Conservation (phyloP, 306 rosid genomes). For the Prosopis cineraria region DNA sequence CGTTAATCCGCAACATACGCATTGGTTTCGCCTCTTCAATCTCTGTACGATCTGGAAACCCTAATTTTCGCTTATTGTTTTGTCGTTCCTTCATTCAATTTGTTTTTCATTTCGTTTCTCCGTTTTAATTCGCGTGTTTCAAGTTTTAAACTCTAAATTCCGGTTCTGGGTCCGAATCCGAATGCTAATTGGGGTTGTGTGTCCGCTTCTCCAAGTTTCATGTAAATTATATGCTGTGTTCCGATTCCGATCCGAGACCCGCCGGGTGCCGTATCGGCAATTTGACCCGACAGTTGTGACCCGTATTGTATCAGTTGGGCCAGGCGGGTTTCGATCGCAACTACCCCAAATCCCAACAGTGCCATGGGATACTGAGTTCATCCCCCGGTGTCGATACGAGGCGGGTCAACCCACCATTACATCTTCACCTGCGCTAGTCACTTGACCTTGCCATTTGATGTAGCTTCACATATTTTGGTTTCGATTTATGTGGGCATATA, state of each 20-base stretch:
- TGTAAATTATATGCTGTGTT: not conserved
- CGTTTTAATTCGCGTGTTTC: not conserved
- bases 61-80: not conserved
- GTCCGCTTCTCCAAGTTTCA: not conserved
- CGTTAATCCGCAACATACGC: not conserved
- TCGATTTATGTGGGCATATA: not conserved
- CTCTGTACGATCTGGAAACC: constrained; percentile 10
- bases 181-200: not conserved
- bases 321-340: constrained; percentile 1
- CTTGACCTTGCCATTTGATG: not conserved
- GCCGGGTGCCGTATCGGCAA: constrained; percentile 4
- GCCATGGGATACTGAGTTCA: not conserved
- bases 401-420: constrained; percentile 17
- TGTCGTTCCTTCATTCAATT: not conserved
- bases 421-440: not conserved
- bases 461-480: not conserved
- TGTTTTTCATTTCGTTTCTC: not conserved
- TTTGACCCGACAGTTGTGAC: not conserved
- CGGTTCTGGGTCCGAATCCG: constrained; percentile 14
- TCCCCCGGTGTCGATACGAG: not conserved
- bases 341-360: not conserved
- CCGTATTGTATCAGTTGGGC: constrained; percentile 12
- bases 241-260: constrained; percentile 28
- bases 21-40: not conserved
- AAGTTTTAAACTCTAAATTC: not conserved